Evolutionary conservation across 2,329 filamentous ascomycete species (phyloP).

Genomic region (Fusarium cyanostomum): DNA sequence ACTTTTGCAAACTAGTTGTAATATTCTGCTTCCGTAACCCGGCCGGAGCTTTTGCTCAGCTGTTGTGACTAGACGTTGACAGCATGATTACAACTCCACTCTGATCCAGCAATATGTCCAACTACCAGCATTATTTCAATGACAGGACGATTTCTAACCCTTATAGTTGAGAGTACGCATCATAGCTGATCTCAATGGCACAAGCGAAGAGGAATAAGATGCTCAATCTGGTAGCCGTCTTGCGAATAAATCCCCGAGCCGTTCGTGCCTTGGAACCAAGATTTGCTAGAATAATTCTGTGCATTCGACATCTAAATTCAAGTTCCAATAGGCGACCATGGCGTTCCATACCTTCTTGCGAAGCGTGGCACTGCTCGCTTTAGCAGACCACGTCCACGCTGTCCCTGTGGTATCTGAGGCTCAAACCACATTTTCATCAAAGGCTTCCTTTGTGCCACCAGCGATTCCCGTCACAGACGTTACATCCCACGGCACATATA

Average conservation of each 20-base stretch:
- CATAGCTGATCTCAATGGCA: constrained; percentile 9
- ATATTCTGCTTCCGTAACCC: not conserved
- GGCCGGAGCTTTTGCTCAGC: not conserved
- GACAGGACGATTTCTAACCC: not conserved
- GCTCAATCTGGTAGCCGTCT: not conserved
- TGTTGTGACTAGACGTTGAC: not conserved
- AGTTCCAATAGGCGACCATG: constrained; percentile 7
- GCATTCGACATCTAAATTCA: not conserved
- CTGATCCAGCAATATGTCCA: not conserved
- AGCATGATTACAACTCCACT: constrained; percentile 12
- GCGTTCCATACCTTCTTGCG: constrained; percentile 1
- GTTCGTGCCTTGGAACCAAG: not conserved
- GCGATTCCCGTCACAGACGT: constrained; percentile 60
- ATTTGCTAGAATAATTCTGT: not conserved
- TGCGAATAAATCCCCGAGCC: not conserved
- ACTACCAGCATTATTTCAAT: not conserved
- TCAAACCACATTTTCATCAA: constrained; percentile 49
- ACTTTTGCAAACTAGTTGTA: too few relatives aligned
- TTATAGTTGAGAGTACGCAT: constrained; percentile 9
- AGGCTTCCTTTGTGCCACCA: constrained; percentile 39
- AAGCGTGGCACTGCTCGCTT: constrained; percentile 12
- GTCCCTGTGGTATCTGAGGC: constrained; percentile 49
- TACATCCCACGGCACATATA: constrained; percentile 75
- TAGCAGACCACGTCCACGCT: constrained; percentile 37
- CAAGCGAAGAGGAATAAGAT: not conserved